Evolutionary conservation across 176 grass and related monocot species (phyloP), one percentile per base, ranked within the genome.

Genomic region (Cenchrus fungigraminus): DNA sequence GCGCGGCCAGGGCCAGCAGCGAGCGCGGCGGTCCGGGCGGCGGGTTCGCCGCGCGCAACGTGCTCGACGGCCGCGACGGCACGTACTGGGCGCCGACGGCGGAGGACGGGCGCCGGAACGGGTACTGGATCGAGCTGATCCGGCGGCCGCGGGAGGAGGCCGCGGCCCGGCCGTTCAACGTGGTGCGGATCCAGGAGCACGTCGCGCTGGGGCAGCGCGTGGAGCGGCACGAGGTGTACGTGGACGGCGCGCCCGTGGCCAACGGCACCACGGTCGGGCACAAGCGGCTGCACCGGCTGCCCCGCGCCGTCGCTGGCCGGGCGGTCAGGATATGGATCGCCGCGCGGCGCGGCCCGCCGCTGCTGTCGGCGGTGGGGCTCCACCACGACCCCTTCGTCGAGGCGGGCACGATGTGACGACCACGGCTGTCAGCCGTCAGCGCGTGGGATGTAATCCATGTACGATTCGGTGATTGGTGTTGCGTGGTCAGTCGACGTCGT

Each of bases 241-340:
- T 91, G 28, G 93, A 98, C 88, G 81, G 81, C 73, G 79, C 15
- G 9, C 8, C 52, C 64, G 84, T 94, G 59, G 81, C 88, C 6
- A 82, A 68, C 73, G 93, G 91, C 47, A 94, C 93, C 2, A 95
- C 93, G 31, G 93, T 98, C 16, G 97, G 97, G 11, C 78, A 98
- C 86, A 98, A 95, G 86, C 87, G 93, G 86, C 91, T 98, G 87
- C 89, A 98, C 91, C 91, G 85, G 84, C 89, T 98, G 65, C 40
- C 73, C 46, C 1, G 14, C 65, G 53, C 86, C 29, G 83, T 88
- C 28, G 77, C 72, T n/a, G 91, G 91, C 3, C 6, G 55, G 81
- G 55, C 80, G 80, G 92, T 98, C 82, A 84, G 32, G 91, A 4
- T 98, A 4, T 89, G 91, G 89, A 76, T 98, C 85, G 43, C 65